phyloP scores from a whole-genome alignment of 106 monocot species.

The Iris macrosiphon region DNA sequence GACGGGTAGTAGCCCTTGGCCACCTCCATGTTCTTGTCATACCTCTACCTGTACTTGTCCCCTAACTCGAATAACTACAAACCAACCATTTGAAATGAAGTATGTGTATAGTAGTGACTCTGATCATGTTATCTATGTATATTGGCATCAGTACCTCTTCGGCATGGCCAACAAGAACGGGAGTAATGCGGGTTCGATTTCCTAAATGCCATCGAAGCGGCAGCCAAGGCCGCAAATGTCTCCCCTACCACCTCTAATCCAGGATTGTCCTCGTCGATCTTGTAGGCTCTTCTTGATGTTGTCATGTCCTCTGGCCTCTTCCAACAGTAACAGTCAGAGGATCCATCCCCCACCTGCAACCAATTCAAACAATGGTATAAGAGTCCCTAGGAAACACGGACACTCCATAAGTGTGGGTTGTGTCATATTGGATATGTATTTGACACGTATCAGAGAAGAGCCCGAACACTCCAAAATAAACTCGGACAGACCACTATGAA shows the following conservation, averaged over 20 bases:
- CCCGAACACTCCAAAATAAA: no score
- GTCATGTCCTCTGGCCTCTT: constrained; percentile 30
- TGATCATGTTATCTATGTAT: no score
- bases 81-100: background rate
- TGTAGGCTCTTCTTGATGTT: constrained; percentile 16
- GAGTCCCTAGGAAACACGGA: no score
- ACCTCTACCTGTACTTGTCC: constrained; percentile 44
- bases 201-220: constrained; percentile 14
- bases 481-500: no score
- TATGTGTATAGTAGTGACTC: no score
- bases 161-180: constrained; percentile 17
- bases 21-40: constrained; percentile 27
- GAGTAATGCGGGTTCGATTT: constrained; percentile 16
- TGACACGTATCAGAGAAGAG: no score
- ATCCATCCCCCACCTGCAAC: constrained; percentile 36
- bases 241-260: constrained; percentile 22
- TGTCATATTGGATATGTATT: no score
- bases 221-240: constrained; percentile 20
- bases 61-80: constrained; percentile 57
- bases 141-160: background rate
- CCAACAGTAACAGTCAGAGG: constrained; percentile 25
- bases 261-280: constrained; percentile 12
- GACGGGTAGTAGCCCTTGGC: constrained; percentile 44
- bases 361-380: background rate
- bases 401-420: no score